These are phyloP conservation scores for Gracilaria gracilis DNA, from an alignment of 23 red algal species.

Conservation along the genomic window DNA sequence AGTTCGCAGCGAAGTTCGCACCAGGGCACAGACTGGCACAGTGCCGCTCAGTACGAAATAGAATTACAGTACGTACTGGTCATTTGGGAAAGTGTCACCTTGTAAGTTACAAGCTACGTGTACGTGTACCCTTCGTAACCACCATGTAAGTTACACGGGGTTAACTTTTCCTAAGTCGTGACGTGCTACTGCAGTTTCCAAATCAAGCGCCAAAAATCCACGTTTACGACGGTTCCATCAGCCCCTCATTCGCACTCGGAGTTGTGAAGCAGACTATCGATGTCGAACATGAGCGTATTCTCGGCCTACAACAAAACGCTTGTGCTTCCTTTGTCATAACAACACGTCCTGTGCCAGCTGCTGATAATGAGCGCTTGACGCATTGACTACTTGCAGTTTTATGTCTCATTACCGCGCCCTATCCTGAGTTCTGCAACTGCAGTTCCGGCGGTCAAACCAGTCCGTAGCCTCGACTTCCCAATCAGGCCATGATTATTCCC, in stretches of 20 bases:
- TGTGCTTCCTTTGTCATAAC: neutral
- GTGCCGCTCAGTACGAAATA: too few species aligned
- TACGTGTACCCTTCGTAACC: neutral
- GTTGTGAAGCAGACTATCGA: too few species aligned
- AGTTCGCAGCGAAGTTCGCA: too few species aligned
- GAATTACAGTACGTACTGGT: too few species aligned
- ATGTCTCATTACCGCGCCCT: neutral
- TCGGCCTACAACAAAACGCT: neutral
- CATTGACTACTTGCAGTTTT: neutral
- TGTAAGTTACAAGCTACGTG: too few species aligned
- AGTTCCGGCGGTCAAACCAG: neutral
- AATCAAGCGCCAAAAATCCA: neutral
- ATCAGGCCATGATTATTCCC: slow-evolving; percentile 42
- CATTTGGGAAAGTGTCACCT: too few species aligned
- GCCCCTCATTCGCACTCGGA: too few species aligned
- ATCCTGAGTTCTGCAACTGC: neutral
- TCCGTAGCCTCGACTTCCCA: neutral
- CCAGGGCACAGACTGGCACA: too few species aligned
- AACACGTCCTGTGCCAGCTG: neutral
- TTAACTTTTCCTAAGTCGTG: too few species aligned
- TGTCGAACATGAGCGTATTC: neutral
- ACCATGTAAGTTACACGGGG: too few species aligned
- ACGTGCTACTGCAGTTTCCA: too few species aligned
- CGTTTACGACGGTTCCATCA: too few species aligned
- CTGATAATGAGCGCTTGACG: neutral